phyloP scores from a whole-genome alignment of 2,329 filamentous ascomycete genomes.

The Mollisia scopiformis region DNA sequence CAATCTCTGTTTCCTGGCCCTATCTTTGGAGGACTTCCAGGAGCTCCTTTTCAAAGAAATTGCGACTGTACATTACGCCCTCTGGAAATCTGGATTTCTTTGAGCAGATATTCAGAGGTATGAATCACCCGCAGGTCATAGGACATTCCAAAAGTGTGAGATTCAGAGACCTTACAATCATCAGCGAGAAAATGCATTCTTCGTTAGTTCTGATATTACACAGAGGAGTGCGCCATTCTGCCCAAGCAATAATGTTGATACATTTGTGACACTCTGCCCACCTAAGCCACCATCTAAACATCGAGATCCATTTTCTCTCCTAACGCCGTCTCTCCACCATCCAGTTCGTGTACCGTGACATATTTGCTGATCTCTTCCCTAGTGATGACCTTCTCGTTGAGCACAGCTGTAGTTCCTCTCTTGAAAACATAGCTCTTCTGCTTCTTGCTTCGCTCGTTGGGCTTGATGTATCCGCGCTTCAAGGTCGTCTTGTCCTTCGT shows the following conservation, averaged over 20 bases:
- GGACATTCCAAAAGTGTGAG: background rate
- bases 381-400: constrained; percentile 95
- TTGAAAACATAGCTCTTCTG: constrained; percentile 90
- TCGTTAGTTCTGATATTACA: constrained; percentile 23
- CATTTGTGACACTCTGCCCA: constrained; percentile 17
- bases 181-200: constrained; percentile 5
- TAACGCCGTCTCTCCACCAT: constrained; percentile 52
- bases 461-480: constrained; percentile 89
- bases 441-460: constrained; percentile 90
- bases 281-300: constrained; percentile 43
- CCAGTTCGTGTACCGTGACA: constrained; percentile 86
- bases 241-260: constrained; percentile 26
- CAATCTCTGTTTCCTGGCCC: no score
- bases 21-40: no score
- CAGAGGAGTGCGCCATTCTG: constrained; percentile 13
- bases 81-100: no score
- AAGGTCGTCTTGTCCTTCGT: constrained; percentile 93
- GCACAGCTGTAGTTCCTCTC: constrained; percentile 89
- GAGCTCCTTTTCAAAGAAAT: no score
- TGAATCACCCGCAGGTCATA: no score
- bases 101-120: background rate
- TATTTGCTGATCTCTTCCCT: constrained; percentile 95
- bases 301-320: constrained; percentile 73
- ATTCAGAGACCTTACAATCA: background rate
- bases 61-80: no score